Evolutionary conservation across 1,284 basidiomycete species (phyloP).

Genomic region (Ganoderma meredithae): DNA sequence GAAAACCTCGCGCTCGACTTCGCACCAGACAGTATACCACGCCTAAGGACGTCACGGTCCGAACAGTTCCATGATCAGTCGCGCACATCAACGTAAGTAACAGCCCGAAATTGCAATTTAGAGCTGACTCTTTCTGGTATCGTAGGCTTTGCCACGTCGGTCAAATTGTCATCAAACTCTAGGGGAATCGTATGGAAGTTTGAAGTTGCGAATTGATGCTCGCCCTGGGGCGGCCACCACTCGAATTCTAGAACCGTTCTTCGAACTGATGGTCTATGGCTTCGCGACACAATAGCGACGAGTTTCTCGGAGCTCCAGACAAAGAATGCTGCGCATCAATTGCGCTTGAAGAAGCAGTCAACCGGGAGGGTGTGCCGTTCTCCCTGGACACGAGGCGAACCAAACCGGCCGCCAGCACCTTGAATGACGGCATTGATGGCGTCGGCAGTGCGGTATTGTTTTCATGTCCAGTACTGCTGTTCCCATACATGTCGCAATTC

Average conservation of each 20-base stretch:
- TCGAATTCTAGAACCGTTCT: background rate
- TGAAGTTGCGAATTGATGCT: no score
- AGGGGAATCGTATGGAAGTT: no score
- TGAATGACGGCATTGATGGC: background rate
- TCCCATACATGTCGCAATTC: background rate
- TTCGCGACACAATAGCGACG: background rate
- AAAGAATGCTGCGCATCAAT: background rate
- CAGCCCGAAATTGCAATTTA: no score
- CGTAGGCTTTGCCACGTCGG: no score
- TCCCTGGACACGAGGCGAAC: background rate
- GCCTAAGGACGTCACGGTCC: no score
- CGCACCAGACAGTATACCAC: no score
- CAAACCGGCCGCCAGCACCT: background rate
- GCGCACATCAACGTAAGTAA: no score
- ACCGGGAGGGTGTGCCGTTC: background rate
- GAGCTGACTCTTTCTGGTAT: no score
- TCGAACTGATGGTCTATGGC: background rate
- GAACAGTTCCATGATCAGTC: no score
- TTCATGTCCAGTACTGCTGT: background rate
- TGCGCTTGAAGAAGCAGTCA: background rate
- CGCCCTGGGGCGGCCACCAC: background rate
- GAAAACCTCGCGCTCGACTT: no score
- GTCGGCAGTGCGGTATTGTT: background rate
- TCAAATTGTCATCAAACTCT: no score
- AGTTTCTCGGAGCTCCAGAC: background rate